Percentiles rank a stretch among this genome's conserved stretches.
Evolutionary conservation across 306 rosid genomes (phyloP).

Genomic region (Pterocarpus santalinus): DNA sequence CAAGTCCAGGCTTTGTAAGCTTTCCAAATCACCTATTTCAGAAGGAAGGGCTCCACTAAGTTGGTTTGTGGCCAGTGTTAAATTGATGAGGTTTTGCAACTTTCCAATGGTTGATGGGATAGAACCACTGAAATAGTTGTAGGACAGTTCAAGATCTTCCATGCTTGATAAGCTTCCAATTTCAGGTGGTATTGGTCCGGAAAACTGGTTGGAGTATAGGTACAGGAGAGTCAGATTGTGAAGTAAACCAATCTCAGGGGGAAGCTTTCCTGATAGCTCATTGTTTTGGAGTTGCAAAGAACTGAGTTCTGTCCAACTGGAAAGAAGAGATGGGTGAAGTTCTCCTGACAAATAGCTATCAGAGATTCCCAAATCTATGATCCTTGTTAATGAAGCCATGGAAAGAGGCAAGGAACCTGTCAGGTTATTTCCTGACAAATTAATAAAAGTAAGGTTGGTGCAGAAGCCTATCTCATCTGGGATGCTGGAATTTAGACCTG

Average conservation of each 20-base stretch:
- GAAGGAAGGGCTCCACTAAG: constrained; percentile 40
- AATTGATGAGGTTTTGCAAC: constrained; percentile 18
- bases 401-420: constrained; percentile 48
- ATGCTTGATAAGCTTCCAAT: constrained; percentile 45
- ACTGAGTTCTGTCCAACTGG: constrained; percentile 39
- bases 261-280: constrained; percentile 39
- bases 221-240: constrained; percentile 21
- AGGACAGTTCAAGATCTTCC: constrained; percentile 6
- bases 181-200: constrained; percentile 32
- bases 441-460: constrained; percentile 38
- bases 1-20: constrained; percentile 2
- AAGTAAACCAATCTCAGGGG: constrained; percentile 41
- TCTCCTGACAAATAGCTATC: constrained; percentile 39
- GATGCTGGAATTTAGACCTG: constrained; percentile 43
- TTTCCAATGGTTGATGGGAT: constrained; percentile 47
- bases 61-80: constrained; percentile 38
- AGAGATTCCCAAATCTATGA: constrained; percentile 37
- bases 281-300: constrained; percentile 38
- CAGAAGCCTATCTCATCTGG: constrained; percentile 48
- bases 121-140: constrained; percentile 37
- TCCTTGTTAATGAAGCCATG: constrained; percentile 45
- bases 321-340: constrained; percentile 42
- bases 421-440: constrained; percentile 38
- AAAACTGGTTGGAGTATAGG: constrained; percentile 40
- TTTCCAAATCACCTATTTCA: constrained; percentile 44